Conservation (phyloP, 2,329 filamentous ascomycete species). For the Aspergillus sp. region DNA sequence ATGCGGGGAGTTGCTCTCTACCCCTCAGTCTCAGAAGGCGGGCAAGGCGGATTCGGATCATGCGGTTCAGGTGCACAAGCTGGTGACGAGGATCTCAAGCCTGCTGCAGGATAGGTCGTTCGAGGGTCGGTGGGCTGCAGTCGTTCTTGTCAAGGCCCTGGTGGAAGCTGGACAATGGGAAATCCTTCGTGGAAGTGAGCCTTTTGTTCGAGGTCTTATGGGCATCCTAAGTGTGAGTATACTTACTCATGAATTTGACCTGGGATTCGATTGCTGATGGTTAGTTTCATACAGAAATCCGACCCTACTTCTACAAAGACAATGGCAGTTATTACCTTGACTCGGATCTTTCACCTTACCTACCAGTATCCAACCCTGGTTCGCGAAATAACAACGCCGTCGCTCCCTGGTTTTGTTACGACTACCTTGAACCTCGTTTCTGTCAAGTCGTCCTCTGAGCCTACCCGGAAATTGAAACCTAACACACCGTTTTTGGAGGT, state of each 20-base stretch:
- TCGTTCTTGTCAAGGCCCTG: conserved; percentile 75
- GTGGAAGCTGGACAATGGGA: conserved; percentile 86
- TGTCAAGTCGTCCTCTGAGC: conserved; percentile 46
- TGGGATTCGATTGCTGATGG: conserved; percentile 13
- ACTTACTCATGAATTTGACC: not conserved
- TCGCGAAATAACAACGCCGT: conserved; percentile 84
- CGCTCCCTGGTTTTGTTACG: conserved; percentile 70
- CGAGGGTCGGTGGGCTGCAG: conserved; percentile 74
- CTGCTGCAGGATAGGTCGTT: conserved; percentile 74
- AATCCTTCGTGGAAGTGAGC: conserved; percentile 67
- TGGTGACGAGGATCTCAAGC: conserved; percentile 75
- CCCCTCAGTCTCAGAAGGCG: conserved; percentile 57
- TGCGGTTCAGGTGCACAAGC: conserved; percentile 72
- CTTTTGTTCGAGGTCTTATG: conserved; percentile 77
- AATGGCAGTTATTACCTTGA: conserved; percentile 72
- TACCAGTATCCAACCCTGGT: conserved; percentile 80
- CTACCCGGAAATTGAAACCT: conserved; percentile 33
- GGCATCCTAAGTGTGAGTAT: conserved; percentile 67
- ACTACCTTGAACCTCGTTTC: conserved; percentile 67
- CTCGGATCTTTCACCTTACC: conserved; percentile 79
- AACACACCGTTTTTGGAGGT: conserved; percentile 60
- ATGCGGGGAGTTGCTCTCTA: conserved; percentile 62
- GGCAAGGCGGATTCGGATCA: conserved; percentile 65
- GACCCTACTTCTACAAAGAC: conserved; percentile 75
- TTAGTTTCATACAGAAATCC: conserved; percentile 60